These are phyloP conservation scores for Tuber brumale DNA, from an alignment of 495 filamentous ascomycete genomes.

Conservation along the genomic window DNA sequence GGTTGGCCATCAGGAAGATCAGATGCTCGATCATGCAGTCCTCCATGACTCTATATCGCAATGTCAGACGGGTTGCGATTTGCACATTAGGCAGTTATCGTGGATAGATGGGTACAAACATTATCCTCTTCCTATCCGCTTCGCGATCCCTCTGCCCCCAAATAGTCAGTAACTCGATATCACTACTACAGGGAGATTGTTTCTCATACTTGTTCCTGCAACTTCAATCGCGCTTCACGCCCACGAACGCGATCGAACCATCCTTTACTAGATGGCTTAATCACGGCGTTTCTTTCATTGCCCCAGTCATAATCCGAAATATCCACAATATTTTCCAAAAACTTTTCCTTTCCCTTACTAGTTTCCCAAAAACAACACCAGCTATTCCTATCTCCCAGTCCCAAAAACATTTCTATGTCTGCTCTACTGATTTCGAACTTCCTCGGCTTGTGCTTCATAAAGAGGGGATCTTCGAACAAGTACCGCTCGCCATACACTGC, in stretches of 20 bases:
- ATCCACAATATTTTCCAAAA: background rate
- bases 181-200: background rate
- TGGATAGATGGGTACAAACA: background rate
- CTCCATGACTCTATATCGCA: background rate
- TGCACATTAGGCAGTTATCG: background rate
- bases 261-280: background rate
- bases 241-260: background rate
- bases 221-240: background rate
- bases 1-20: background rate
- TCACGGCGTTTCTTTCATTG: background rate
- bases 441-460: background rate
- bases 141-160: background rate
- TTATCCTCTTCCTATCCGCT: background rate
- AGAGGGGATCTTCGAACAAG: background rate
- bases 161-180: background rate
- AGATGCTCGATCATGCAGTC: background rate
- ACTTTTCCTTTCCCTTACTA: background rate
- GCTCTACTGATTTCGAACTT: background rate
- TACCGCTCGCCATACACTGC: background rate
- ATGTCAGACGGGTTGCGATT: background rate
- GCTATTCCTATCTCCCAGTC: background rate
- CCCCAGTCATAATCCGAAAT: background rate
- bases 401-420: background rate
- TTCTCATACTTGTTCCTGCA: background rate
- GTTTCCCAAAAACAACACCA: background rate